These are phyloP conservation scores for Candida nitratophila DNA, from an alignment of 805 yeast species.

Conservation along the genomic window DNA sequence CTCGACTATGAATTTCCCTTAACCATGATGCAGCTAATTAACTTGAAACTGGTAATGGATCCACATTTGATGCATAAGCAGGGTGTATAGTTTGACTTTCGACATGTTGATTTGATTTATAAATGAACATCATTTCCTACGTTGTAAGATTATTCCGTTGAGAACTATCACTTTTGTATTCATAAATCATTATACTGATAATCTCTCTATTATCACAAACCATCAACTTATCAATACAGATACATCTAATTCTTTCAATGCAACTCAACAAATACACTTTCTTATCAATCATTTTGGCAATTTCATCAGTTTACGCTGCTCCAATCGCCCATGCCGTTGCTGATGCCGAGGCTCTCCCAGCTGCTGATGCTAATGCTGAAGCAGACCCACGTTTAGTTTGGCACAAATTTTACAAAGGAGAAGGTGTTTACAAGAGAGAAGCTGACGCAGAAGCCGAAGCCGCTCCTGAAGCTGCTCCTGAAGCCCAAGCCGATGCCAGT, in stretches of 20 bases:
- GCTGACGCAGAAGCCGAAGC: conserved; percentile 19
- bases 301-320: conserved; percentile 6
- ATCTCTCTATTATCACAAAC: not conserved
- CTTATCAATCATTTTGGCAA: conserved; percentile 1
- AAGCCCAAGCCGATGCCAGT: conserved; percentile 12
- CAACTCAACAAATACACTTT: conserved; percentile 5
- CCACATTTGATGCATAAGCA: not conserved
- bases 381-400: conserved; percentile 8
- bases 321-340: conserved; percentile 6
- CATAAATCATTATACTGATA: not conserved
- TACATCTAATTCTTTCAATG: not conserved
- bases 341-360: conserved; percentile 15
- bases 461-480: too few relatives aligned
- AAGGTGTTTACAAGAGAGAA: conserved; percentile 20
- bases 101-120: not conserved
- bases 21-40: conserved; percentile 2
- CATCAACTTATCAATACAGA: not conserved
- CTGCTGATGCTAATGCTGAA: conserved; percentile 11
- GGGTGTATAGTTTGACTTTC: conserved; percentile 1
- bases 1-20: too few relatives aligned
- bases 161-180: not conserved
- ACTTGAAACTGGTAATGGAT: not conserved
- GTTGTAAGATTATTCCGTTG: not conserved
- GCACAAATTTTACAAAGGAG: conserved; percentile 2
- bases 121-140: not conserved